Percentiles rank a stretch among this genome's conserved stretches.
These are phyloP conservation scores for Naematelia encephala DNA, from an alignment of 768 basidiomycete genomes.

Conservation along the genomic window DNA sequence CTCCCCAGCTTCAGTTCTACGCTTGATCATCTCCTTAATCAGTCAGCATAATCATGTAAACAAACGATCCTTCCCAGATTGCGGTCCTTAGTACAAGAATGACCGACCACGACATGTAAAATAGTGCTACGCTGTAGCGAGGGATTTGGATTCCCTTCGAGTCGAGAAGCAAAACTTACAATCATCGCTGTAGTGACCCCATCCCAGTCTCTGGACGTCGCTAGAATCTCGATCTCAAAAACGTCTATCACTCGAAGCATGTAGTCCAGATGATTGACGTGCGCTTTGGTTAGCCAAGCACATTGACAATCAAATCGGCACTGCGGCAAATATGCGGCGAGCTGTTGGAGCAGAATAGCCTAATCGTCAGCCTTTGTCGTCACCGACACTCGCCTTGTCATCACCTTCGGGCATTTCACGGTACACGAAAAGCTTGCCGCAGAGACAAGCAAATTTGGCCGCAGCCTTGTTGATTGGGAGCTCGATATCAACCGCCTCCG, in stretches of 20 bases:
- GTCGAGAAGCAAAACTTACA: neutral
- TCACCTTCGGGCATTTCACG: too few species aligned
- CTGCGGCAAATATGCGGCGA: neutral
- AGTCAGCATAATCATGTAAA: neutral
- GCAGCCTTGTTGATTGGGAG: neutral
- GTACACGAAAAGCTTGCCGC: conserved; percentile 2
- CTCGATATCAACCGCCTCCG: neutral
- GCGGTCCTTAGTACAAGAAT: too few species aligned
- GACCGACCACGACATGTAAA: too few species aligned
- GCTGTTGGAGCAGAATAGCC: conserved; percentile 1
- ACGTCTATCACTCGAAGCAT: neutral
- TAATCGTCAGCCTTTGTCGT: too few species aligned
- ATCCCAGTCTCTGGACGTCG: neutral
- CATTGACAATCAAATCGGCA: neutral
- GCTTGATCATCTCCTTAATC: neutral
- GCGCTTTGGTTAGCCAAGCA: neutral
- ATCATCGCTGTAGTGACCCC: neutral
- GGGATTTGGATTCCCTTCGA: too few species aligned
- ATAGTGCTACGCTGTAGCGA: too few species aligned
- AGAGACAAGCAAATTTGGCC: conserved; percentile 13
- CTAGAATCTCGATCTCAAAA: neutral
- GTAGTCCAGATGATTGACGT: neutral
- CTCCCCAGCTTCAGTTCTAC: neutral
- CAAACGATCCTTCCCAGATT: too few species aligned
- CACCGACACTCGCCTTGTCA: neutral